Conservation (phyloP, 352 stramenopile species). For the Pythium insidiosum region DNA sequence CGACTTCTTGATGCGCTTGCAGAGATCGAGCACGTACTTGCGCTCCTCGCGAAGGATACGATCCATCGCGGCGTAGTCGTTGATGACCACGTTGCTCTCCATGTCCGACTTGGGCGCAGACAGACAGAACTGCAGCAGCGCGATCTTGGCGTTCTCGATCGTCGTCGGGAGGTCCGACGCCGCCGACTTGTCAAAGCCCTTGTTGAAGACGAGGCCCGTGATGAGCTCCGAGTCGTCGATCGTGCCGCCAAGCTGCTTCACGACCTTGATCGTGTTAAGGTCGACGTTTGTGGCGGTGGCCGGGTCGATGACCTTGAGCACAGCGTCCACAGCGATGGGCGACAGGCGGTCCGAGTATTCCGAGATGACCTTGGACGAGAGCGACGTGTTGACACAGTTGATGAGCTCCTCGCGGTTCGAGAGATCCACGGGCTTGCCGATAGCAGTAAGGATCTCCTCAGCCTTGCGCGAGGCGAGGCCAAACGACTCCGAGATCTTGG, state of each 20-base stretch:
- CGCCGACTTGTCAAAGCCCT: slow-evolving; percentile 87
- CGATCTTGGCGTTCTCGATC: slow-evolving; percentile 99
- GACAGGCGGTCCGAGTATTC: slow-evolving; percentile 97
- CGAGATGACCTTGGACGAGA: slow-evolving; percentile 96
- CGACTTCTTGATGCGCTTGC: slow-evolving; percentile 98
- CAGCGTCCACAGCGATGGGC: slow-evolving; percentile 98
- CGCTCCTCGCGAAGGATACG: slow-evolving; percentile 97
- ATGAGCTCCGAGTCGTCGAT: slow-evolving; percentile 99
- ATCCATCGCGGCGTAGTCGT: slow-evolving; percentile 99
- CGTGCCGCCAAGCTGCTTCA: slow-evolving; percentile 97
- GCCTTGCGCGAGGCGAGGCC: slow-evolving; percentile 86
- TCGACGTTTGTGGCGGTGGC: slow-evolving; percentile 94
- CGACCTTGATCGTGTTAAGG: slow-evolving; percentile 96
- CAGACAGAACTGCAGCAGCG: slow-evolving; percentile 99
- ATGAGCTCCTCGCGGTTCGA: slow-evolving; percentile 94
- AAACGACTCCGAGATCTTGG: slow-evolving; percentile 96
- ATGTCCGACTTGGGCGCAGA: slow-evolving; percentile 99
- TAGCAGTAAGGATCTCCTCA: slow-evolving; percentile 85
- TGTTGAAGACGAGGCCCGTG: slow-evolving; percentile 96
- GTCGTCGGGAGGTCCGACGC: slow-evolving; percentile 31
- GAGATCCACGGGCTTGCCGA: slow-evolving; percentile 91
- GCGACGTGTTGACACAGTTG: slow-evolving; percentile 96
- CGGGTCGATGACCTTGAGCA: slow-evolving; percentile 95
- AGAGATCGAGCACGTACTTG: slow-evolving; percentile 97
- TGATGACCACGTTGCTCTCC: slow-evolving; percentile 99